Conservation (phyloP, 352 stramenopile genomes). For the Globisporangium nagaii region DNA sequence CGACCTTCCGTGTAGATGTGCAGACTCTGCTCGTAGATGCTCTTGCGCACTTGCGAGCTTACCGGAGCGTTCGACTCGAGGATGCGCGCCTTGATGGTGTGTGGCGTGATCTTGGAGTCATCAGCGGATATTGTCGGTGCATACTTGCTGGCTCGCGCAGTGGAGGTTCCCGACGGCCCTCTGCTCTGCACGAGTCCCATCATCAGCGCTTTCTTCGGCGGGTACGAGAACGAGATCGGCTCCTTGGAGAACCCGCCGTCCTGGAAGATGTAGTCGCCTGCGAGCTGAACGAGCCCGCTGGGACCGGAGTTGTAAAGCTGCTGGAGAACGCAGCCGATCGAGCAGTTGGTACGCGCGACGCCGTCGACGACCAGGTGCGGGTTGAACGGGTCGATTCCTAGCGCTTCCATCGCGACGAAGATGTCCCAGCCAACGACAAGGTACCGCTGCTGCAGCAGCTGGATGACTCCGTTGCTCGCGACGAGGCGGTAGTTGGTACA, state of each 20-base stretch:
- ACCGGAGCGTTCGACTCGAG: not conserved
- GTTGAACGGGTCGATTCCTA: conserved; percentile 44
- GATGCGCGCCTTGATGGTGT: not conserved
- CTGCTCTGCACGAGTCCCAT: conserved; percentile 28
- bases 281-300: conserved; percentile 34
- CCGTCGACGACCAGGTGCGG: conserved; percentile 16
- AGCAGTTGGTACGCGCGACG: conserved; percentile 23
- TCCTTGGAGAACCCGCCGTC: conserved; percentile 27
- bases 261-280: conserved; percentile 46
- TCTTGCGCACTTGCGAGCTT: not conserved
- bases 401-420: conserved; percentile 21
- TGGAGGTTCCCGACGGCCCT: not conserved
- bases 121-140: not conserved
- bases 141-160: not conserved
- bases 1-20: not conserved
- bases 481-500: conserved; percentile 30
- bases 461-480: conserved; percentile 41
- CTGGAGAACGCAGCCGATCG: conserved; percentile 36
- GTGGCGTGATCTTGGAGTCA: not conserved
- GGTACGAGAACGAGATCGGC: conserved; percentile 27
- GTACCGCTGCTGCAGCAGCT: conserved; percentile 40
- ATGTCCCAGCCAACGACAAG: conserved; percentile 47
- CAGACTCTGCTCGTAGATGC: not conserved
- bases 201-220: conserved; percentile 20
- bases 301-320: conserved; percentile 44